Evolutionary conservation across 2,329 filamentous ascomycete genomes (phyloP).

Genomic region (Laburnicola sp.): DNA sequence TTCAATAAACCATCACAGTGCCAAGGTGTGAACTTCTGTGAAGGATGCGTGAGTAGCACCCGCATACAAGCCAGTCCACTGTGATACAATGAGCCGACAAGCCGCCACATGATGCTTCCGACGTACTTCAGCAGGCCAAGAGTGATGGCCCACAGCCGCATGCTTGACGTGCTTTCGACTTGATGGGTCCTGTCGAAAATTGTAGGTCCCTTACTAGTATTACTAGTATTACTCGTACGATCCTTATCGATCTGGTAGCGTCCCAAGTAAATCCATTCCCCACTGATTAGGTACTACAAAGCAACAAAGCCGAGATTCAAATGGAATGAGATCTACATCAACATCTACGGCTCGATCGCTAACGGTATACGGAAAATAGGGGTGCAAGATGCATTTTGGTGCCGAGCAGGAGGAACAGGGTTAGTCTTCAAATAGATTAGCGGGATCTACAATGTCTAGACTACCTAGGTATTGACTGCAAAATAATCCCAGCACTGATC

Average conservation of each 20-base stretch:
- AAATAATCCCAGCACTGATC: slow-evolving; percentile 1
- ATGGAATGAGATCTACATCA: too few species aligned
- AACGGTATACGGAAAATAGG: too few species aligned
- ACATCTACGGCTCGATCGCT: too few species aligned
- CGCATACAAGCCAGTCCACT: neutral
- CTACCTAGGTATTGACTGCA: neutral
- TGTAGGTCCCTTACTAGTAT: neutral
- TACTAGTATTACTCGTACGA: neutral
- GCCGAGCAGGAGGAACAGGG: too few species aligned
- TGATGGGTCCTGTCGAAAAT: neutral
- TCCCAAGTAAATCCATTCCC: too few species aligned
- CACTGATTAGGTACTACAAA: too few species aligned
- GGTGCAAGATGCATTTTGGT: too few species aligned
- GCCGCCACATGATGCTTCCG: neutral
- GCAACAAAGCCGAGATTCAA: too few species aligned
- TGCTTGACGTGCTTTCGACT: neutral
- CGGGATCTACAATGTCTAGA: too few species aligned
- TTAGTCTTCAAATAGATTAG: too few species aligned
- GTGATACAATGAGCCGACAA: neutral
- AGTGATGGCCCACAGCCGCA: neutral
- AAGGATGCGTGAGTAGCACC: too few species aligned
- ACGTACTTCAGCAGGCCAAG: neutral
- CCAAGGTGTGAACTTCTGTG: neutral
- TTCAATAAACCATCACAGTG: neutral
- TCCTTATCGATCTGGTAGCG: too few species aligned